These are phyloP conservation scores for Talaromyces sp. DNA, from an alignment of 2,329 filamentous ascomycete species.

Conservation along the genomic window DNA sequence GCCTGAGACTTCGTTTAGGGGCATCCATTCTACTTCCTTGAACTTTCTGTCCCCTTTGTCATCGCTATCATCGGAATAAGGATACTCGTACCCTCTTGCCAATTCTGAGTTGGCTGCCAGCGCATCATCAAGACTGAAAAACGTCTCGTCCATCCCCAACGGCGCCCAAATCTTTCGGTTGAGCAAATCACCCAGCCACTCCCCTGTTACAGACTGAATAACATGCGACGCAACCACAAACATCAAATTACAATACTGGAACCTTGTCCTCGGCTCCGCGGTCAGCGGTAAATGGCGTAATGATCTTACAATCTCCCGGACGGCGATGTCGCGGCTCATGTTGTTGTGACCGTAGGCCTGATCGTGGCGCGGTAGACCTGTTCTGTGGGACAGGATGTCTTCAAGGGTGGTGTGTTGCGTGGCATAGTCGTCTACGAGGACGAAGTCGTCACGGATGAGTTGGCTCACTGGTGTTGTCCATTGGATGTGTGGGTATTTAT, in stretches of 20 bases:
- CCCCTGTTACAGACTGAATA: slow-evolving; percentile 43
- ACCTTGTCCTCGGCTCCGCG: slow-evolving; percentile 40
- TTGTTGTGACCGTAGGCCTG: slow-evolving; percentile 13
- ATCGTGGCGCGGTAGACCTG: slow-evolving; percentile 29
- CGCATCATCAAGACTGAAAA: slow-evolving; percentile 34
- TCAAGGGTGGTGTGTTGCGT: slow-evolving; percentile 28
- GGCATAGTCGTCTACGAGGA: slow-evolving; percentile 23
- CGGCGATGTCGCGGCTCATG: slow-evolving; percentile 20
- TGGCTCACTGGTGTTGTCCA: slow-evolving; percentile 36
- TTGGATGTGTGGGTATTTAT: slow-evolving; percentile 26
- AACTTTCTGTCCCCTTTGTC: not conserved
- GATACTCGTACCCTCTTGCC: slow-evolving; percentile 26
- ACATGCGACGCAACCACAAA: slow-evolving; percentile 47
- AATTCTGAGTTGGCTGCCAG: slow-evolving; percentile 24
- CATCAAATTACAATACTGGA: slow-evolving; percentile 55
- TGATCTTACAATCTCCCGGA: slow-evolving; percentile 38
- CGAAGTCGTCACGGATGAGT: slow-evolving; percentile 34
- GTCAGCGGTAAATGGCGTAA: slow-evolving; percentile 46
- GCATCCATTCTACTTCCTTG: slow-evolving; percentile 12
- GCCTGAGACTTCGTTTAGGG: slow-evolving; percentile 9
- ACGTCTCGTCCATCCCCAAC: slow-evolving; percentile 41
- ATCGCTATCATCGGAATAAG: not conserved
- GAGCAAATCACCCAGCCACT: slow-evolving; percentile 32
- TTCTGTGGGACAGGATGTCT: slow-evolving; percentile 31
- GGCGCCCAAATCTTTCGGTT: slow-evolving; percentile 37